phyloP scores from a whole-genome alignment of 352 stramenopile genomes.

The Pythium dissotocum region DNA sequence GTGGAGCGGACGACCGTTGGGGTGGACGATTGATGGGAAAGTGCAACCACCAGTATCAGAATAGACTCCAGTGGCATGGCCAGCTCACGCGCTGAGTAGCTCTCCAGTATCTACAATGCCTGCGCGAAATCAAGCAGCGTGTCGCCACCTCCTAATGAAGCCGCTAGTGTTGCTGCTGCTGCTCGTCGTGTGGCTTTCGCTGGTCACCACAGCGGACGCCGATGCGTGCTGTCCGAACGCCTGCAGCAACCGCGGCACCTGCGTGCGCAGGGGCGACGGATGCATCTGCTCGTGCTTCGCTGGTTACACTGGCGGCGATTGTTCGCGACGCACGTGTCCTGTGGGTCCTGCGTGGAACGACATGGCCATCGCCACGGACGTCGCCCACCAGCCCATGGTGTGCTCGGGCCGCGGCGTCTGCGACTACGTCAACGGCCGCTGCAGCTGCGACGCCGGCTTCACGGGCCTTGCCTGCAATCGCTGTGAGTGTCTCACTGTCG shows the following conservation, averaged over 20 bases:
- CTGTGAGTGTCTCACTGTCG: slow-evolving; percentile 33
- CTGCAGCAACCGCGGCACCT: slow-evolving; percentile 65
- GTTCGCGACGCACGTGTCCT: slow-evolving; percentile 76
- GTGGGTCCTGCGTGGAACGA: slow-evolving; percentile 60
- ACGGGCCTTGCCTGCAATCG: slow-evolving; percentile 78
- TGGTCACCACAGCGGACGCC: not conserved
- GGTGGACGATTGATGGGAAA: slow-evolving; percentile 1
- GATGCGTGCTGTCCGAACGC: slow-evolving; percentile 58
- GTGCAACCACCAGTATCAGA: slow-evolving; percentile 5
- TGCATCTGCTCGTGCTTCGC: slow-evolving; percentile 84
- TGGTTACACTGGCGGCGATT: slow-evolving; percentile 90
- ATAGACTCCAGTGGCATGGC: not conserved
- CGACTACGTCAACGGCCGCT: slow-evolving; percentile 61
- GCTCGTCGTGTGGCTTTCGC: slow-evolving; percentile 4
- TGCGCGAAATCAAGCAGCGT: not conserved
- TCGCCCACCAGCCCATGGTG: slow-evolving; percentile 47
- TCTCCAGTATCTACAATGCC: not conserved
- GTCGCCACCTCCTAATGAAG: not conserved
- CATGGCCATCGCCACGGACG: slow-evolving; percentile 50
- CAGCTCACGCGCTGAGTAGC: not conserved
- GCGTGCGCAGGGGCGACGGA: slow-evolving; percentile 58
- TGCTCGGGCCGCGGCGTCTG: slow-evolving; percentile 76
- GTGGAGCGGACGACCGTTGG: not conserved
- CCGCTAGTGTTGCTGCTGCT: slow-evolving; percentile 5
- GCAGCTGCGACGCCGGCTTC: slow-evolving; percentile 76